A percentile compares a stretch with the other conserved stretches of the same genome.
phyloP scores from a whole-genome alignment of 164 flowering plant species.

The Nelumbo lutea region DNA sequence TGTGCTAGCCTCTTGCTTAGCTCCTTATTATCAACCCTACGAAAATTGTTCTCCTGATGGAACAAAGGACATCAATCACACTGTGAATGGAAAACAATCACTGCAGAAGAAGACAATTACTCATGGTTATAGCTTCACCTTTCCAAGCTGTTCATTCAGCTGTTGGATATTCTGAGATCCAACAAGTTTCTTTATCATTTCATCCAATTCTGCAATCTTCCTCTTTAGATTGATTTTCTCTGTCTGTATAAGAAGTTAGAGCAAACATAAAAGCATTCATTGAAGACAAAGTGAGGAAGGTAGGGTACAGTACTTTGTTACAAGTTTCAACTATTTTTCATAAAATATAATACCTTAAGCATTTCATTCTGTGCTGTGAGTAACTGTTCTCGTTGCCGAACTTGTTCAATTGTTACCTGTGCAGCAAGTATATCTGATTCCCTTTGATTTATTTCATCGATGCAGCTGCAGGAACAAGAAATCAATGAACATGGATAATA shows the following conservation, averaged over 20 bases:
- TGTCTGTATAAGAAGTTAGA: conserved; percentile 30
- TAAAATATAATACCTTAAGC: conserved; percentile 51
- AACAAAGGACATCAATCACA: neutral
- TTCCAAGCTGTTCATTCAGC: conserved; percentile 23
- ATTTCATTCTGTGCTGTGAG: conserved; percentile 73
- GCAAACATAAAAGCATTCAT: neutral
- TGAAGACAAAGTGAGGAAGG: neutral
- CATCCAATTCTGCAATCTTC: conserved; percentile 60
- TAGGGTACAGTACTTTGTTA: neutral
- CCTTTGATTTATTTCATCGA: conserved; percentile 36
- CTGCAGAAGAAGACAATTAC: neutral
- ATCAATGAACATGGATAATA: neutral
- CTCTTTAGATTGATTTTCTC: conserved; percentile 59
- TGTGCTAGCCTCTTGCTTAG: conserved; percentile 36
- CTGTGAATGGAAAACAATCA: neutral
- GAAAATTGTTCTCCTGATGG: conserved; percentile 27
- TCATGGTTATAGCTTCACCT: conserved; percentile 32
- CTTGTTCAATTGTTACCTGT: conserved; percentile 48
- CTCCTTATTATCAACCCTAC: conserved; percentile 26
- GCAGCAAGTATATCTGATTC: conserved; percentile 41
- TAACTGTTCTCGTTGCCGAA: conserved; percentile 59
- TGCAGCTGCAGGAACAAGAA: conserved; percentile 38
- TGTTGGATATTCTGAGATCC: conserved; percentile 29
- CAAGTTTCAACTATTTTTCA: conserved; percentile 2
- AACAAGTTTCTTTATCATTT: conserved; percentile 40